Evolutionary conservation across 2,329 filamentous ascomycete genomes (phyloP).

Genomic region (Epichloe sibirici): DNA sequence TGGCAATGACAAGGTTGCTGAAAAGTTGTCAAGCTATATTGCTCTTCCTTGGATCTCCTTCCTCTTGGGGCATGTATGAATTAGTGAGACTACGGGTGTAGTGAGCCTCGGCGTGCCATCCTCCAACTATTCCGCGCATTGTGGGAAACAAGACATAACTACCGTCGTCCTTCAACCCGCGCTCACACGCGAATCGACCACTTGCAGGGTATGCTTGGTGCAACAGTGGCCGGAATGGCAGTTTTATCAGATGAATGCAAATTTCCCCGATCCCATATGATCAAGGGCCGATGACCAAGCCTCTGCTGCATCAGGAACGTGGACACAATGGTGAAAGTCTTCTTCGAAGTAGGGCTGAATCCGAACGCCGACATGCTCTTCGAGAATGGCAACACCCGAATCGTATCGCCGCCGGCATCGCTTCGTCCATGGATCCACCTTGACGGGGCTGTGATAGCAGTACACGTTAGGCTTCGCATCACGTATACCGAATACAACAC

Average conservation of each 20-base stretch:
- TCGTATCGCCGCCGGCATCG: constrained; percentile 30
- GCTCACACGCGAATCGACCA: not conserved
- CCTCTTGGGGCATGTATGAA: not conserved
- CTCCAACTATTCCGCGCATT: not conserved
- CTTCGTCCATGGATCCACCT: constrained; percentile 31
- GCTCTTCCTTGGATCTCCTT: not conserved
- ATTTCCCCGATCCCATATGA: constrained; percentile 16
- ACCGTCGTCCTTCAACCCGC: not conserved
- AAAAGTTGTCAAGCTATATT: not conserved
- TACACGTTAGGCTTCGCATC: constrained; percentile 26
- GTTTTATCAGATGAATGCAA: constrained; percentile 21
- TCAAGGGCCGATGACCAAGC: constrained; percentile 25
- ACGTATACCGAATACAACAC: constrained; percentile 24
- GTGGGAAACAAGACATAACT: not conserved
- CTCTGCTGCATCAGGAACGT: constrained; percentile 24
- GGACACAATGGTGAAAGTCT: constrained; percentile 29
- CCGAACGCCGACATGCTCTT: constrained; percentile 25
- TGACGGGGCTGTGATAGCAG: constrained; percentile 32
- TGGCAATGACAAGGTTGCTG: not conserved
- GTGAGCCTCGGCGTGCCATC: not conserved
- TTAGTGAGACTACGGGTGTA: not conserved
- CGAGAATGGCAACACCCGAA: constrained; percentile 23
- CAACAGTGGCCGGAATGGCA: not conserved
- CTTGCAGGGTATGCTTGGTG: not conserved
- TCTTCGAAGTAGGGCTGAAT: constrained; percentile 31